Conservation (phyloP, 2,329 filamentous ascomycete genomes). For the Diaporthe amygdali region DNA sequence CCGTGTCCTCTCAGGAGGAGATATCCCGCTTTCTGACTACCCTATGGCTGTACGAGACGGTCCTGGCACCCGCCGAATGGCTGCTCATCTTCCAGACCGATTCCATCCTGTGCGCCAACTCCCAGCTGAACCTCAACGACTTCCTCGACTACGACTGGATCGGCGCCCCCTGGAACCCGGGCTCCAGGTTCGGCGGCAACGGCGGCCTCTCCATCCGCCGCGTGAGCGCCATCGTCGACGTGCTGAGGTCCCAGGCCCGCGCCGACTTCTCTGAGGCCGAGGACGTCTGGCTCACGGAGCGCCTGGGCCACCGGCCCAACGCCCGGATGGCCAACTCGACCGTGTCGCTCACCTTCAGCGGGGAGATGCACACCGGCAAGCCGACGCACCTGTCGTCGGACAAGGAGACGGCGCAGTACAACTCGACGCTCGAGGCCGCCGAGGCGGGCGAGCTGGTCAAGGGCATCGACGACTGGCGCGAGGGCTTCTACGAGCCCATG, state of each 20-base stretch:
- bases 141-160: slow-evolving; percentile 62
- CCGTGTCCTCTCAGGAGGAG: slow-evolving; percentile 51
- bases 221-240: slow-evolving; percentile 53
- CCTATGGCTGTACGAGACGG: slow-evolving; percentile 56
- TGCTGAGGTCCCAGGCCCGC: slow-evolving; percentile 55
- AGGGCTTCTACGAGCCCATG: slow-evolving; percentile 53
- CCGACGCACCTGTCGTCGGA: slow-evolving; percentile 23
- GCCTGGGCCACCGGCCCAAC: slow-evolving; percentile 52
- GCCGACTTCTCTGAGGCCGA: slow-evolving; percentile 56
- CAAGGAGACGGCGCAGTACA: slow-evolving; percentile 21
- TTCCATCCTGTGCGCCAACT: slow-evolving; percentile 61
- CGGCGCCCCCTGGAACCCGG: slow-evolving; percentile 47
- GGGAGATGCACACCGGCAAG: slow-evolving; percentile 26
- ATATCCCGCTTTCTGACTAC: slow-evolving; percentile 56
- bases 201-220: slow-evolving; percentile 60
- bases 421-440: slow-evolving; percentile 28
- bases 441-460: slow-evolving; percentile 44
- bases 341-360: slow-evolving; percentile 27
- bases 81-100: slow-evolving; percentile 61
- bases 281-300: slow-evolving; percentile 60
- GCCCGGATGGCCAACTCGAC: slow-evolving; percentile 50
- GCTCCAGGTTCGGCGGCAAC: slow-evolving; percentile 56
- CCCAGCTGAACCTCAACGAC: slow-evolving; percentile 54
- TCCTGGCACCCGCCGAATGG: slow-evolving; percentile 57
- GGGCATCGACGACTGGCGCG: slow-evolving; percentile 49